Base-by-base conservation (phyloP, 495 filamentous ascomycete genomes). In the Eremomyces bilateralis region DNA sequence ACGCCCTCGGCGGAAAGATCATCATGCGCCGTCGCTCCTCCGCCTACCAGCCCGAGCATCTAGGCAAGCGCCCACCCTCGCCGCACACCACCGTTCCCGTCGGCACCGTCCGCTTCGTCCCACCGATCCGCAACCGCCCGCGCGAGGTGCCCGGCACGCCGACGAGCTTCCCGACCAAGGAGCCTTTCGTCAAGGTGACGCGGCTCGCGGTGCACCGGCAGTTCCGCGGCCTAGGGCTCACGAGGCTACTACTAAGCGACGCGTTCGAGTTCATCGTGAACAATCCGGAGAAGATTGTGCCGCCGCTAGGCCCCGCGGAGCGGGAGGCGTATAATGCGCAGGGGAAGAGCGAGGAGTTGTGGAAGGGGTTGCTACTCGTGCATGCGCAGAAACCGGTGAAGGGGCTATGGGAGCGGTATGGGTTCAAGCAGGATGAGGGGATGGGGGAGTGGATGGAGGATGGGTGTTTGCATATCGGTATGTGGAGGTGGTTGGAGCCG, bases 361-460 rank as follows among this genome's bases (percentile, higher is more conserved):
- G 76, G 76, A 60, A 57, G 11, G 79, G 81, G 0, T 53, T 90
- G 41, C 51, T 77, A 3, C 66, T 80, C 47, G 62, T 73, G 15
- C 80, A 90, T 59, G 77, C 79, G 15, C 78, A 82, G 58, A 63
- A 59, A 39, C 42, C 53, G 10, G 71, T 74, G 18, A 61, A 66
- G 42, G 47, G 45, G 40, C 51, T 70, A 42, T 90, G 78, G 65
- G 47, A 45, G 36, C 56, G 56, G 35, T 59, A 69, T 51, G 81
- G 81, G 0, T 94, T 91, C 47, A 48, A 53, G 42, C 49, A 63
- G 4, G 82, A 92, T 54, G 59, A 69, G 47, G 53, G 49, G 4
- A 65, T 88, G 69, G 78, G 80, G 0, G 55, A 42, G 41, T 94
- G 83, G 80, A 55, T 59, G 25, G 83, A 93, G 57, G 80, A 90